Evolutionary conservation across 2,329 filamentous ascomycete species (phyloP), one percentile per base, ranked within the genome.

Genomic region (Nectriaceae sp.): DNA sequence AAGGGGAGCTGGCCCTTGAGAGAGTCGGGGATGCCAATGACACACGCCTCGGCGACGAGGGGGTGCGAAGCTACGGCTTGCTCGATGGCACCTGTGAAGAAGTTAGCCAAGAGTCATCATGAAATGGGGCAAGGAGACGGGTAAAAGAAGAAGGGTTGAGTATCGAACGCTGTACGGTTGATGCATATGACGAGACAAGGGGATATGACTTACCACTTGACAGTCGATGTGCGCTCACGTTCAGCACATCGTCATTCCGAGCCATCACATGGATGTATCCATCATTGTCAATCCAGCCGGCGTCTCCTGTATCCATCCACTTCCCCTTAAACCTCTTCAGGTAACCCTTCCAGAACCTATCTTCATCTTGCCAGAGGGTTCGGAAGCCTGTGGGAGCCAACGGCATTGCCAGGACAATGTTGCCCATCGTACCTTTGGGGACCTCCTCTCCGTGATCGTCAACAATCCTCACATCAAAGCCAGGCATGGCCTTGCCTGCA

Each of bases 1-100:
- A 97, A 96, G 0, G 93, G 92, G 5, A 96, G 79, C 61, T 96
- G 90, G 16, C 92, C 93, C 67, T 97, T 97, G 37, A 96, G 75
- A 0, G 83, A 70, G 63, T 97, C 92, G 0, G 92, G 91, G 47
- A 96, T 87, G 36, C 88, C 87, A 21, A 97, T 85, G 2, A 97
- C 89, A 59, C 89, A 91, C 45, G 87, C 88, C 75, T 97, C 92
- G 22, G 87, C 88, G 44, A 97, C 84, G 3, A 76, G 74, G 0
- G 88, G 84, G 64, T 96, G 90, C 1, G 85, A 85, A 11, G 90
- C 87, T 52, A 97, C 88, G 44, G 89, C 92, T 75, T 97, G 90
- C 71, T 97, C 92, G 66, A 97, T 94, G 26, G 87, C 82, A 42
- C 90, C 89, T 89, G 56, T 47, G 38, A 26, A 38, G 31, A 11